A percentile compares a stretch with the other conserved stretches of the same genome.
Conservation (phyloP, 1,284 basidiomycete species). For the Puccinia coronata region DNA sequence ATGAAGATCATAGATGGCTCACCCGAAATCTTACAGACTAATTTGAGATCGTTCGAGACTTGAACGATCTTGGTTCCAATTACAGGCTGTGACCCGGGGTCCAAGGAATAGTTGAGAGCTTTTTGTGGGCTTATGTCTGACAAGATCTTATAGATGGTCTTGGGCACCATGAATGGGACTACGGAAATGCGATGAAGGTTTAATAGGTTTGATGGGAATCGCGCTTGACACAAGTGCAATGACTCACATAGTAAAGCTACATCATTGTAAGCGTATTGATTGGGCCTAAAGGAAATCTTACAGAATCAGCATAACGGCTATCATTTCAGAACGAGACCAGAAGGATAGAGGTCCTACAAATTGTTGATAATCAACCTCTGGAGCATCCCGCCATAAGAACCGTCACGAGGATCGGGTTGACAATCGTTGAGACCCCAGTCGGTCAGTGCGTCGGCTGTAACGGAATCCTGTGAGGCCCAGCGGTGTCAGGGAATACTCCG, state of each 20-base stretch:
- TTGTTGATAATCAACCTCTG: slow-evolving; percentile 38
- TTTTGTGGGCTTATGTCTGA: slow-evolving; percentile 37
- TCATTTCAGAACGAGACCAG: not conserved
- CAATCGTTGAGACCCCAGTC: slow-evolving; percentile 49
- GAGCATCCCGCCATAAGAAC: slow-evolving; percentile 46
- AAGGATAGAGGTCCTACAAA: slow-evolving; percentile 13
- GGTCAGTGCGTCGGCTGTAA: slow-evolving; percentile 42
- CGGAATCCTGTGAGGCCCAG: slow-evolving; percentile 30
- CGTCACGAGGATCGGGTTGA: slow-evolving; percentile 36
- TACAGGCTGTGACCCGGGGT: not conserved
- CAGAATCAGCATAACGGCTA: not conserved
- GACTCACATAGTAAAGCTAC: slow-evolving; percentile 44
- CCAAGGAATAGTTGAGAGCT: slow-evolving; percentile 46
- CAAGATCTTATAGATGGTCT: slow-evolving; percentile 28
- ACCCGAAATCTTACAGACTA: slow-evolving; percentile 34
- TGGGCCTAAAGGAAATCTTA: slow-evolving; percentile 12
- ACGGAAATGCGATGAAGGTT: not conserved
- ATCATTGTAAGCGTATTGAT: slow-evolving; percentile 46
- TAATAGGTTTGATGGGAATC: not conserved
- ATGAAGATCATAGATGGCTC: not conserved
- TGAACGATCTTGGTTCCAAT: slow-evolving; percentile 16
- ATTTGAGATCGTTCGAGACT: not conserved
- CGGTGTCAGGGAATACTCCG: not conserved
- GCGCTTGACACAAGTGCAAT: not conserved
- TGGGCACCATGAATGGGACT: slow-evolving; percentile 46